Percentiles rank a stretch among this genome's conserved stretches.
Conservation (phyloP, 2,329 filamentous ascomycete species). For the Neocucurbitaria cava region DNA sequence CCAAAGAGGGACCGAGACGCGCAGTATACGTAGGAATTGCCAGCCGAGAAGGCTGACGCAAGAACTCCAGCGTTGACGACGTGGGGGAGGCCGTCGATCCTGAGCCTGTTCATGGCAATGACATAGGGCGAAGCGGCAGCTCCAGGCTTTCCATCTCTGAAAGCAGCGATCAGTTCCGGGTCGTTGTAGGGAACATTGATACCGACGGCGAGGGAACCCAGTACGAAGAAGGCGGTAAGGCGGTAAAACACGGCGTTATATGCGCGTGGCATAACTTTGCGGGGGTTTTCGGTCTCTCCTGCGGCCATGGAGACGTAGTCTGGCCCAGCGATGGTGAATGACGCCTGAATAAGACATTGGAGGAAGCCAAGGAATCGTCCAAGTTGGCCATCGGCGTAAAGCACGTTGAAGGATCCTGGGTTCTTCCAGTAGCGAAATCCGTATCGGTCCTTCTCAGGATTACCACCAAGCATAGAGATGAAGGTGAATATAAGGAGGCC, state of each 20-base stretch:
- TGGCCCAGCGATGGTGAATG: constrained; percentile 56
- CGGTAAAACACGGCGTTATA: constrained; percentile 83
- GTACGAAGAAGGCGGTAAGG: constrained; percentile 75
- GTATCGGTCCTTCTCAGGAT: constrained; percentile 64
- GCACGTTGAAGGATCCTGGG: constrained; percentile 73
- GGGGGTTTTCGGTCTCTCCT: constrained; percentile 56
- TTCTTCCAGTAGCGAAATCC: constrained; percentile 60
- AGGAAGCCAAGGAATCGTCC: constrained; percentile 80
- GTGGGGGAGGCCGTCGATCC: constrained; percentile 62
- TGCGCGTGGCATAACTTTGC: constrained; percentile 68
- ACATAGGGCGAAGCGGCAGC: constrained; percentile 72
- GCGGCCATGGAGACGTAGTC: constrained; percentile 59
- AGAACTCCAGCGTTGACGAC: constrained; percentile 66
- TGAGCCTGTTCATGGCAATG: constrained; percentile 64
- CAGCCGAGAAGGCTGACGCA: constrained; percentile 63
- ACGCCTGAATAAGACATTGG: constrained; percentile 71
- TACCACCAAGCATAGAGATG: constrained; percentile 82
- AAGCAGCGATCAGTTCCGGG: constrained; percentile 65
- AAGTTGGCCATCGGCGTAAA: constrained; percentile 69
- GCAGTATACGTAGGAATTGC: constrained; percentile 64
- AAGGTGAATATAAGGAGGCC: constrained; percentile 68
- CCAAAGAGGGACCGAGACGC: constrained; percentile 62
- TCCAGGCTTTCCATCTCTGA: constrained; percentile 64
- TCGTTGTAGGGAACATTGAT: constrained; percentile 76
- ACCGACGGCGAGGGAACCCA: constrained; percentile 73